Base-by-base conservation (phyloP, 305 asterid species). In the Ilex paraguariensis region DNA sequence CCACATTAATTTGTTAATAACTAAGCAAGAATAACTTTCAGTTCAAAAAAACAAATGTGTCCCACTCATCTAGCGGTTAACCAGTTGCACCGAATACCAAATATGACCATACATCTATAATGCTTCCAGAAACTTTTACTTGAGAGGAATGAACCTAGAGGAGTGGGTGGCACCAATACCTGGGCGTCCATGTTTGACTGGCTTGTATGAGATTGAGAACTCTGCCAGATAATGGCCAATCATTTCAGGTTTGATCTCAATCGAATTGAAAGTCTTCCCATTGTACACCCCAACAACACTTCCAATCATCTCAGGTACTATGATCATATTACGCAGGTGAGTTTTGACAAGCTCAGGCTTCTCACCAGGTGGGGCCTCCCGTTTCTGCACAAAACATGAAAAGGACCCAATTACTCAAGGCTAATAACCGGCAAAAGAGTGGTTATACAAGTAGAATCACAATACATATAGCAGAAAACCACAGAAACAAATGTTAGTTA, bases 91-190 rank as follows among this genome's bases (percentile, higher is more conserved):
- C 4, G 42, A 36, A 36, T 4, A 36, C 42, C 1, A 36, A 36
- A 36, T 8, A 36, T 36, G 42, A 36, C 9, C 9, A 36, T 4
- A 8, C 9, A 36, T 36, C 42, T 36, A 36, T 5, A 36, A 4
- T 4, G 21, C 54, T 8, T 15, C 44, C 60, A 30, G 59, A 54
- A 49, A 30, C 42, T 33, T 33, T 82, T 76, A 90, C 87, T 88
- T 91, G 7, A 91, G 87, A 32, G 95, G 95, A 70, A 91, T 91
- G 78, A 91, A 91, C 81, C 97, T 79, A 9, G 97, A 91, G 45
- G 96, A 87, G 77, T 91, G 97, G 48, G 96, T 88, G 15, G 97
- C 97, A 76, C 96, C 96, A 70, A 90, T 87, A 82, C 96, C 96
- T 0, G 96, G 96, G 57, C 96, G 77, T 65, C 97, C 97, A n/a